Base-by-base conservation (phyloP, 2,329 filamentous ascomycete genomes). In the Epichloe glyceriae region DNA sequence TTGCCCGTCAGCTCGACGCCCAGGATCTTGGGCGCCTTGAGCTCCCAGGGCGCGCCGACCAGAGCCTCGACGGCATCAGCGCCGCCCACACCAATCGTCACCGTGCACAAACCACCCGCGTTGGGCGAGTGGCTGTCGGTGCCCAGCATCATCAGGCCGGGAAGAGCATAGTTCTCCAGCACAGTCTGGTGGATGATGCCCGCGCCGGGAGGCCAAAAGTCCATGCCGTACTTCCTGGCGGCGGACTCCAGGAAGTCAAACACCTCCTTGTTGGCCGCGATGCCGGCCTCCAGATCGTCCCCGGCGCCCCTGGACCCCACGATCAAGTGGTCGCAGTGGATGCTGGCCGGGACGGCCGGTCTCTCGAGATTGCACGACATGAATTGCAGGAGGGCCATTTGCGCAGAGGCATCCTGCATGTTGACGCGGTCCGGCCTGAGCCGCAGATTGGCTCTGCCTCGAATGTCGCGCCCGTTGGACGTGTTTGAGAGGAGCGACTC, bases 311-410 rank as follows among this genome's bases (percentile, higher is more conserved):
- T 86, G 70, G 94, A 85, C 51, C 91, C 93, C 33, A 97, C 91
- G 70, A 98, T 97, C 82, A 98, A 84, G 69, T 98, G 93, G 72
- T 98, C 93, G 70, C 93, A 98, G 73, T 98, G 93, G 60, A 97
- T 96, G 67, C 90, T 96, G 46, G 93, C 91, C 11, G 93, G 93
- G 47, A 98, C 91, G 10, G 90, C 90, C 2, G 93, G 95, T 53
- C 82, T 82, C 30, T 85, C 86, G 50, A 98, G 77, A 50, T 88
- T 87, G 69, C 93, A 98, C 30, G 87, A 88, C 91, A 98, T 98
- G 76, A 98, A 98, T 70, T 98, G 93, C 60, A 98, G 73, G 57
- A 98, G 74, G 2, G 93, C 93, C 93, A 98, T 98, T 73, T 98
- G 93, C 5, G 93, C 93, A 33, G 88, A 95, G 14, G 93, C 93